A percentile compares a stretch with the other conserved stretches of the same genome.
Evolutionary conservation across 257 asterid genomes (phyloP).

Genomic region (Solanum pinnatisectum): DNA sequence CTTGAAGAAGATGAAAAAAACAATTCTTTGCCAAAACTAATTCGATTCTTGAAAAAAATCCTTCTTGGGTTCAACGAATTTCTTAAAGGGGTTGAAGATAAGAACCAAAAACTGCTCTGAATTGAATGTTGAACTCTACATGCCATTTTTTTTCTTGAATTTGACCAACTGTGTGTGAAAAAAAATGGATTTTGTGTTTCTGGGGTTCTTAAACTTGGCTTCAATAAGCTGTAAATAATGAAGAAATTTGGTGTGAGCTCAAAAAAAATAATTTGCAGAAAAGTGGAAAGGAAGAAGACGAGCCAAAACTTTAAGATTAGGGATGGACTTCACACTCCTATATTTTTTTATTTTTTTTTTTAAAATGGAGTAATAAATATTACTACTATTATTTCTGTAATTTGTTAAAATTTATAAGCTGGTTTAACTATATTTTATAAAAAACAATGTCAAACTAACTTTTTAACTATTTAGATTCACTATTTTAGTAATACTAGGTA

Average conservation of each 20-base stretch:
- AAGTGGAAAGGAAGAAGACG: not conserved
- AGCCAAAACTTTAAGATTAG: not conserved
- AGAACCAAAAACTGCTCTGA: conserved; percentile 43
- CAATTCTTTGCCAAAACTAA: not conserved
- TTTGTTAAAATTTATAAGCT: not conserved
- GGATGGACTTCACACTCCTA: not conserved
- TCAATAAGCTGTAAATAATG: not conserved
- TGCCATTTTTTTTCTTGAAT: conserved; percentile 30
- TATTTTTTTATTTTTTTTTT: too few species aligned
- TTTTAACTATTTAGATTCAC: too few species aligned
- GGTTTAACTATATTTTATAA: not conserved
- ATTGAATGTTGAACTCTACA: conserved; percentile 49
- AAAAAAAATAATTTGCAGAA: not conserved
- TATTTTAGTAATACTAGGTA: too few species aligned
- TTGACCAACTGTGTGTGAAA: not conserved
- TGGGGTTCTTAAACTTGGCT: not conserved
- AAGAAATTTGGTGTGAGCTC: not conserved
- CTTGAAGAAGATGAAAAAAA: conserved; percentile 4
- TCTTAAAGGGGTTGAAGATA: conserved; percentile 14
- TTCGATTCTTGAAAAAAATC: conserved; percentile 17
- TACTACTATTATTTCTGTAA: not conserved
- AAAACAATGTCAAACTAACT: not conserved
- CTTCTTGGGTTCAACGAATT: conserved; percentile 8
- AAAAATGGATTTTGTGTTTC: not conserved
- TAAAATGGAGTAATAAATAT: not conserved